Base-by-base conservation (phyloP, 495 filamentous ascomycete species). In the Neurospora sp. region DNA sequence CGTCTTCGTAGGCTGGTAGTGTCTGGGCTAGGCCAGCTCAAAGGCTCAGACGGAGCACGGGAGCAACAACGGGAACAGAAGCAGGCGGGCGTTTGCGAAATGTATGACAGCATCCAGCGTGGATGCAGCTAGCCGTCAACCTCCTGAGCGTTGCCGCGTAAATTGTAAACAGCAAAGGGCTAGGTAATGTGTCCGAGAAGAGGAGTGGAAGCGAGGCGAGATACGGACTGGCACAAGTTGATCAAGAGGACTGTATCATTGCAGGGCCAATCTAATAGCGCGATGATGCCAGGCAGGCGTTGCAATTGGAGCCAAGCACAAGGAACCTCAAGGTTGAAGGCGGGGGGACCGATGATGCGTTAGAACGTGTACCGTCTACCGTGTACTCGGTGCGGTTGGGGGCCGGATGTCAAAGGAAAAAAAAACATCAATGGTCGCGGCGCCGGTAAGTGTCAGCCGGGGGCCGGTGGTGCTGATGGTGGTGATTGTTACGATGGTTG, bases 81-180 rank as follows among this genome's bases (percentile, higher is more conserved):
- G 54, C 54, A 72, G 72, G 66, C 59, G 72, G 75, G 74, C 35
- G 79, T 77, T 76, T 80, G 79, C 76, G 66, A 73, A 73, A 75
- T 41, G 79, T 81, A 73, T 70, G 72, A 81, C 79, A 75, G 73
- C 76, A 71, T 77, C 75, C 71, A 78, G 71, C 44, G 72, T 69
- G 39, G 73, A 77, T 76, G 80, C 77, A 80, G 71, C 76, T 70
- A 78, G 72, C 80, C 80, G 80, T 70, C 39, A 39, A 70, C 74
- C 70, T 54, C 66, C 40, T n/a, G 70, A 48, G 39, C 48, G 39
- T 38, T 59, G 37, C 16, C 44, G 70, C 27, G 54, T 18, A 66
- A 66, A 66, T 37, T 37, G 27, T 66, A 35, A 59, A 66, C 27
- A 66, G 54, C 54, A 66, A 31, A 66, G 27, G 11, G 23, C 12